Evolutionary conservation across 2,329 filamentous ascomycete genomes (phyloP).

Genomic region (Neofusicoccum sp.): DNA sequence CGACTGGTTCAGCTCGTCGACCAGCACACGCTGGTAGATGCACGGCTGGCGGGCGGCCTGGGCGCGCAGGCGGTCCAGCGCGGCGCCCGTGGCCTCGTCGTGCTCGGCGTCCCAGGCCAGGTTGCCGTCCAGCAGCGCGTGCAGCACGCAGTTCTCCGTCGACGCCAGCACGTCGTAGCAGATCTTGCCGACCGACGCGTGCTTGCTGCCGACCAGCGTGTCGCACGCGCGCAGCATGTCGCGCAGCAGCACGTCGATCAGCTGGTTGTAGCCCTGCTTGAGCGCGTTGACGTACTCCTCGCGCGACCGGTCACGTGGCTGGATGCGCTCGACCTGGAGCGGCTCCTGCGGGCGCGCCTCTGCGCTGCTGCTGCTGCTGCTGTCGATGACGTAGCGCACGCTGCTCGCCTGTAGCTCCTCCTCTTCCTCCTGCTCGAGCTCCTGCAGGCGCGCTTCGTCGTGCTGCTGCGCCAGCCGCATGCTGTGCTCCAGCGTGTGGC

Average conservation of each 20-base stretch:
- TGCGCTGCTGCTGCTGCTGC: neutral
- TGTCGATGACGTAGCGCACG: conserved; percentile 15
- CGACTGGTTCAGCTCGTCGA: conserved; percentile 23
- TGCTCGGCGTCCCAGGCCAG: conserved; percentile 23
- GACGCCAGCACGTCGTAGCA: conserved; percentile 23
- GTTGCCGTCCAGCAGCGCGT: conserved; percentile 22
- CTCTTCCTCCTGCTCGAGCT: conserved; percentile 20
- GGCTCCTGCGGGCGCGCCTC: conserved; percentile 11
- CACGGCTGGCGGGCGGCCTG: conserved; percentile 19
- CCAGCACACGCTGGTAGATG: conserved; percentile 22
- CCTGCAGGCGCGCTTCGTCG: conserved; percentile 18
- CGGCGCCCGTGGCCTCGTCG: conserved; percentile 8
- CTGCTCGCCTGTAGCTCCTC: conserved; percentile 14
- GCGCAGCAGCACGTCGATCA: conserved; percentile 21
- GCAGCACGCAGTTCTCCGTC: conserved; percentile 22
- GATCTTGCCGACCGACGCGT: conserved; percentile 19
- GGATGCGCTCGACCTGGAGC: conserved; percentile 15
- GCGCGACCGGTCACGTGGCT: conserved; percentile 22
- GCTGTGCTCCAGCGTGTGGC: conserved; percentile 22
- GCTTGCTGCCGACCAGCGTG: conserved; percentile 17
- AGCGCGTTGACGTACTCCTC: conserved; percentile 21
- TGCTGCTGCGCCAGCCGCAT: conserved; percentile 18
- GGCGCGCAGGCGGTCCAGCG: conserved; percentile 14
- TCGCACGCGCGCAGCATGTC: conserved; percentile 15
- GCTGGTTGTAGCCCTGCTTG: conserved; percentile 22